Base-by-base conservation (phyloP, 1,284 basidiomycete genomes). In the Stygiomarasmius scandens region DNA sequence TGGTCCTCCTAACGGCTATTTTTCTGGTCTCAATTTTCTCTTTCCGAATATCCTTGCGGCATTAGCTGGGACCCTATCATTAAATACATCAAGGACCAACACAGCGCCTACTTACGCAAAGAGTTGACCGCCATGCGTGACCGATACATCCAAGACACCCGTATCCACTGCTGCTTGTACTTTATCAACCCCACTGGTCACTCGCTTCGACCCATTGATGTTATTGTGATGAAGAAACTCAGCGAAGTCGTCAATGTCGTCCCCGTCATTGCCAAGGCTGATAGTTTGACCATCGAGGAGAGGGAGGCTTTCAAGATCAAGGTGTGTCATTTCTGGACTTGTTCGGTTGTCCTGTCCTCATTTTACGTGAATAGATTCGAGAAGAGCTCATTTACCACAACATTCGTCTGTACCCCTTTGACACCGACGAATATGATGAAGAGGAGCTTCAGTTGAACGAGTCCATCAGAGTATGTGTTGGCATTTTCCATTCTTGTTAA, bases 11-110 rank as follows among this genome's bases (percentile, higher is more conserved):
- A 41, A 41, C 38, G 38, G 55, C 55, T 61, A 27, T 60, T 49
- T 27, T 25, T 43, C 12, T n/a, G 16, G 24, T 3, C 20, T n/a
- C n/a, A n/a, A n/a, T n/a, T n/a, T n/a, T n/a, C 45, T 47, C 11
- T 9, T 47, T 25, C 27, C 43, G 22, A 5, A 32, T 12, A 32
- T 12, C 29, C 6, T 24, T 4, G 20, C 38, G 10, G 14, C 20
- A 52, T 14, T 59, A 94, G 93, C 84, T 99, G 96, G 96, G 96
- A 99, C 71, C 93, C 96, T 27, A 98, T 98, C 67, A 85, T 98
- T 74, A 97, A 97, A 78, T 97, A 98, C 77, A 98, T 98, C 78
- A 93, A 95, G 79, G 97, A 99, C 81, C 96, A 99, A 74, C 96
- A 99, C 81, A 96, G 93, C 70, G 94, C 96, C 48, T 99, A 98